Base-by-base conservation (phyloP, 225 moss, liverwort and hornwort genomes). In the Anthoceros angustus region DNA sequence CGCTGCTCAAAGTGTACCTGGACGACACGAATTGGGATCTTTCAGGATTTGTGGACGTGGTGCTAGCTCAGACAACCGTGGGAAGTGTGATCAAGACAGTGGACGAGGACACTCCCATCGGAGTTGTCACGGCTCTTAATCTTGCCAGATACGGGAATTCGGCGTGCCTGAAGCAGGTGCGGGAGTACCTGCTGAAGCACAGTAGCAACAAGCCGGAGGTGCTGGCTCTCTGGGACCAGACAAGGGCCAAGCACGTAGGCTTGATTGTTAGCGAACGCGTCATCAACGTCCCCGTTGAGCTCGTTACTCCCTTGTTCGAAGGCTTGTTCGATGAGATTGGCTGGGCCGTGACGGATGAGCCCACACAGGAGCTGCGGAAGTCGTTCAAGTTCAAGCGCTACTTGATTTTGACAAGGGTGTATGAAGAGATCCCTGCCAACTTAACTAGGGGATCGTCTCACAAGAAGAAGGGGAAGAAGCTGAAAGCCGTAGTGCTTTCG, bases 331-430 rank as follows among this genome's bases (percentile, higher is more conserved):
- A 98, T 73, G 95, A 98, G 77, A 76, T 98, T 43, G 68, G 67
- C 64, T 98, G 95, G 95, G 95, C 91, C 43, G 83, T 79, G 42
- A 91, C 91, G 71, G 95, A 98, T 72, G 95, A 98, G 94, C 90
- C 94, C 48, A 80, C 83, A 12, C 70, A 72, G 63, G 86, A 83
- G 66, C 78, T 94, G 64, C 84, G 72, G 41, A 79, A 90, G 49
- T 90, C 72, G 9, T 94, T 90, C 68, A 86, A 83, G 71, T 82
- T 90, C 64, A 86, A 82, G 71, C 75, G 82, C 18, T 94, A 84
- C 68, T 76, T 94, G 69, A 74, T 91, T 45, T 46, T 95, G 67
- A 88, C 88, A 10, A 83, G 80, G 46, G 85, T 91, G 41, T 88
- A 77, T 73, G 83, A 88, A 74, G 86, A 88, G 67, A 42, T 78